These are phyloP conservation scores for Moringa oleifera DNA, from an alignment of 345 rosid species.

Conservation along the genomic window DNA sequence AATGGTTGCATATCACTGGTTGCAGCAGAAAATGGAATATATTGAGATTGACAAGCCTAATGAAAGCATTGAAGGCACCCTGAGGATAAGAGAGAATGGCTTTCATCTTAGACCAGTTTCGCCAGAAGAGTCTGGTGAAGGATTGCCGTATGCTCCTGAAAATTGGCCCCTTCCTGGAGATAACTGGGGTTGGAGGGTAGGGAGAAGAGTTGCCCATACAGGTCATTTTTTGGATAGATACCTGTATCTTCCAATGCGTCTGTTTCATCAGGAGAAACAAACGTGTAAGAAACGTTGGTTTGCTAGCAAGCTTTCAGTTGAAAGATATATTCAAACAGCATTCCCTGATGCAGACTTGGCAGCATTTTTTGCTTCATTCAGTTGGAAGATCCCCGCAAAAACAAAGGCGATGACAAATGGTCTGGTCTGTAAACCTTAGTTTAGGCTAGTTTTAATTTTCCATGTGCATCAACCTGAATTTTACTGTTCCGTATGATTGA, in stretches of 20 bases:
- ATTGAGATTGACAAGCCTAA: slow-evolving; percentile 27
- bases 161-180: slow-evolving; percentile 68
- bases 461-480: slow-evolving; percentile 2
- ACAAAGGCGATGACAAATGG: slow-evolving; percentile 23
- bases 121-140: slow-evolving; percentile 47
- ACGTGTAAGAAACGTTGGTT: slow-evolving; percentile 16
- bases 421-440: slow-evolving; percentile 25
- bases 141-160: slow-evolving; percentile 66
- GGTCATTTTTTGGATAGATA: slow-evolving; percentile 54
- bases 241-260: slow-evolving; percentile 58
- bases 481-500: slow-evolving; percentile 1
- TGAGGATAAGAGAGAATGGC: slow-evolving; percentile 9
- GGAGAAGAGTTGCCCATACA: slow-evolving; percentile 32
- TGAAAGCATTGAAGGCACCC: slow-evolving; percentile 21
- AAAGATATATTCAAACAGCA: slow-evolving; percentile 28
- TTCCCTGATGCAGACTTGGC: slow-evolving; percentile 54
- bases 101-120: slow-evolving; percentile 34
- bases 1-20: slow-evolving; percentile 12
- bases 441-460: neutral
- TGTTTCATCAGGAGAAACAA: neutral
- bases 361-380: slow-evolving; percentile 64
- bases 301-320: slow-evolving; percentile 51
- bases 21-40: slow-evolving; percentile 21
- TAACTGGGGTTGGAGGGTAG: slow-evolving; percentile 65
- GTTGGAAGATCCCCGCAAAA: slow-evolving; percentile 55